Evolutionary conservation across 176 grass and related monocot genomes (phyloP).

Genomic region (Guadua angustifolia): DNA sequence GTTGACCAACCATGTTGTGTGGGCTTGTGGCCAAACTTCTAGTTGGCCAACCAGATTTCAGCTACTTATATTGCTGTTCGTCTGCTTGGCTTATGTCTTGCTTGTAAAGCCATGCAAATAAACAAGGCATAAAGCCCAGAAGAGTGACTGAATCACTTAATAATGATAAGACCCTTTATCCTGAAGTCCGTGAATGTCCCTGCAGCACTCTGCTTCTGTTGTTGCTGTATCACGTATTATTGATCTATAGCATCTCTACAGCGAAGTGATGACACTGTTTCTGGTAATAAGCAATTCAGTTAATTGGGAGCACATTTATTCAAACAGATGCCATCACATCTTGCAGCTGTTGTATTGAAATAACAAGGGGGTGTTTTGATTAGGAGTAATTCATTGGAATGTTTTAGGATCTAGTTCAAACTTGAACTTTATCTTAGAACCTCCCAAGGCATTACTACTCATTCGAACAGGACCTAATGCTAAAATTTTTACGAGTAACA

Average conservation of each 20-base stretch:
- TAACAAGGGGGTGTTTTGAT: no score
- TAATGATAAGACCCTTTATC: not conserved
- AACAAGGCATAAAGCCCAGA: not conserved
- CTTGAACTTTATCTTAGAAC: no score
- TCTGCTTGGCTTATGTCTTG: not conserved
- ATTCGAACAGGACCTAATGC: no score
- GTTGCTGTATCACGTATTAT: not conserved
- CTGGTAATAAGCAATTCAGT: not conserved
- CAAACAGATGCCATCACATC: slow-evolving; percentile 19
- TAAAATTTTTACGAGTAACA: slow-evolving; percentile 21
- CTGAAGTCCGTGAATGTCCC: not conserved
- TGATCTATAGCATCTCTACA: not conserved
- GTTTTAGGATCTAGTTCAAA: no score
- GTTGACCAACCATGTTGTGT: slow-evolving; percentile 44
- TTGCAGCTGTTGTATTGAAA: slow-evolving; percentile 9
- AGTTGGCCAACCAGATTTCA: slow-evolving; percentile 48
- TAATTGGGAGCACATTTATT: not conserved
- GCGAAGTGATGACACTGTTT: not conserved
- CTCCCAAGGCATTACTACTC: no score
- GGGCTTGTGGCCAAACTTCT: slow-evolving; percentile 50
- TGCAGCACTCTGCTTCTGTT: not conserved
- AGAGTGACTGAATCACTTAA: not conserved
- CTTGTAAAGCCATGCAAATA: slow-evolving; percentile 19
- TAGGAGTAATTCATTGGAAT: no score
- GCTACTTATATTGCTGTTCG: slow-evolving; percentile 20